Evolutionary conservation across 31 red algal species (phyloP).

Genomic region (Asparagopsis taxiformis): DNA sequence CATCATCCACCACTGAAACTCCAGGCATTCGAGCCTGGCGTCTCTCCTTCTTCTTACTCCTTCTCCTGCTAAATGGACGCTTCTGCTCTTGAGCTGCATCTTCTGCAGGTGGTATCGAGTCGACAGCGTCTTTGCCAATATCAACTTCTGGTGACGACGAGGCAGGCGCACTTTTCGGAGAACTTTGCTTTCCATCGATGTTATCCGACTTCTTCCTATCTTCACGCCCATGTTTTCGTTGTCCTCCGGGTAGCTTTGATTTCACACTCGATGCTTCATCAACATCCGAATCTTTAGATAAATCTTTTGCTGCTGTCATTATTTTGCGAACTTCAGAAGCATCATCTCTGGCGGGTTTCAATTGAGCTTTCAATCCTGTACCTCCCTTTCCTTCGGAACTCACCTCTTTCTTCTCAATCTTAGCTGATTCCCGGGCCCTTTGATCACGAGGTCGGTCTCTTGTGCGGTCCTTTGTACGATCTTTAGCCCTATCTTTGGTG

Average conservation of each 20-base stretch:
- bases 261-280: slow-evolving; percentile 4
- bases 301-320: slow-evolving; percentile 1
- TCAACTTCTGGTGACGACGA: neutral
- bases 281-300: slow-evolving; percentile 1
- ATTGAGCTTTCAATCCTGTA: slow-evolving; percentile 31
- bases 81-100: slow-evolving; percentile 25
- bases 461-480: slow-evolving; percentile 28
- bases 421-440: neutral
- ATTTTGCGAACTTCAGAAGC: neutral
- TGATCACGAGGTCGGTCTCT: neutral
- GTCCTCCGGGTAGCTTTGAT: neutral
- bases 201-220: slow-evolving; percentile 9
- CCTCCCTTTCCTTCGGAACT: slow-evolving; percentile 34
- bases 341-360: slow-evolving; percentile 5
- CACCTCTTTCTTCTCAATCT: slow-evolving; percentile 31
- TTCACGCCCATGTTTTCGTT: neutral
- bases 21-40: slow-evolving; percentile 34
- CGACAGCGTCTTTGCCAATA: slow-evolving; percentile 8
- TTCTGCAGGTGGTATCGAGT: neutral
- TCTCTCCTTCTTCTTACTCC: slow-evolving; percentile 38
- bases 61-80: slow-evolving; percentile 49
- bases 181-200: slow-evolving; percentile 10
- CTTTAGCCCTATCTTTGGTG: slow-evolving; percentile 14
- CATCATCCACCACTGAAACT: slow-evolving; percentile 47
- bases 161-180: neutral